phyloP scores from a whole-genome alignment of 768 basidiomycete genomes.

The Tylopilus intermedius region DNA sequence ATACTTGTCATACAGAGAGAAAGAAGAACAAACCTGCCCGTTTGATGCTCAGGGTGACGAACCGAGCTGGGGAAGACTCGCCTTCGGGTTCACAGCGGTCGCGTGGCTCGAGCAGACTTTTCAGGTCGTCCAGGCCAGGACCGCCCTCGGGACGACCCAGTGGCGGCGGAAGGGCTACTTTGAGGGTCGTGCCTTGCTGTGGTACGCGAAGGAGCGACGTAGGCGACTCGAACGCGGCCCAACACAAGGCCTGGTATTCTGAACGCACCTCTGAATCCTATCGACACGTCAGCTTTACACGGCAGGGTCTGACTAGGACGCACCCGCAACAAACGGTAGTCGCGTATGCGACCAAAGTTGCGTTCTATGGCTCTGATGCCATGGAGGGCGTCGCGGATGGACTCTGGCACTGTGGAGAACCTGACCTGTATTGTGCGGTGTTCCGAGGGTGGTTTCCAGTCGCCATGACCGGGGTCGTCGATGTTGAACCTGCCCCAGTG shows the following conservation, averaged over 20 bases:
- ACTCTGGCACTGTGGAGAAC: conserved; percentile 36
- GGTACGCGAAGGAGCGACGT: conserved; percentile 37
- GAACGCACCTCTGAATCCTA: conserved; percentile 47
- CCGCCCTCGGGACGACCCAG: conserved; percentile 28
- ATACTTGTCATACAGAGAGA: not conserved
- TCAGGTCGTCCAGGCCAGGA: conserved; percentile 30
- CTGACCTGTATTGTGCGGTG: conserved; percentile 36
- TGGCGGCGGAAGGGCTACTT: conserved; percentile 27
- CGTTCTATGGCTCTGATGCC: conserved; percentile 54
- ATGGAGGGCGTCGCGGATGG: conserved; percentile 47
- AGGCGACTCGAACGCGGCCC: conserved; percentile 43
- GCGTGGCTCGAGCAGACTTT: conserved; percentile 23
- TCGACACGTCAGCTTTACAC: not conserved
- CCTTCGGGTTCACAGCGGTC: conserved; percentile 4
- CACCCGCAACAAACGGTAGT: conserved; percentile 42
- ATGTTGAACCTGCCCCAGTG: conserved; percentile 15
- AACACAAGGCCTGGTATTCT: conserved; percentile 40
- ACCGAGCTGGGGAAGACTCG: conserved; percentile 7
- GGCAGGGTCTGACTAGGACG: conserved; percentile 2
- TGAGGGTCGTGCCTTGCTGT: conserved; percentile 25
- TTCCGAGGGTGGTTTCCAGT: conserved; percentile 10
- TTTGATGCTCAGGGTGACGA: conserved; percentile 15
- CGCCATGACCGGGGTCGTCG: conserved; percentile 21
- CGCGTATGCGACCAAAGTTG: conserved; percentile 45
- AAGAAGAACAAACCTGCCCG: conserved; percentile 22